These are phyloP conservation scores for Aristolochia californica DNA, from an alignment of 164 flowering plant species.

Conservation along the genomic window DNA sequence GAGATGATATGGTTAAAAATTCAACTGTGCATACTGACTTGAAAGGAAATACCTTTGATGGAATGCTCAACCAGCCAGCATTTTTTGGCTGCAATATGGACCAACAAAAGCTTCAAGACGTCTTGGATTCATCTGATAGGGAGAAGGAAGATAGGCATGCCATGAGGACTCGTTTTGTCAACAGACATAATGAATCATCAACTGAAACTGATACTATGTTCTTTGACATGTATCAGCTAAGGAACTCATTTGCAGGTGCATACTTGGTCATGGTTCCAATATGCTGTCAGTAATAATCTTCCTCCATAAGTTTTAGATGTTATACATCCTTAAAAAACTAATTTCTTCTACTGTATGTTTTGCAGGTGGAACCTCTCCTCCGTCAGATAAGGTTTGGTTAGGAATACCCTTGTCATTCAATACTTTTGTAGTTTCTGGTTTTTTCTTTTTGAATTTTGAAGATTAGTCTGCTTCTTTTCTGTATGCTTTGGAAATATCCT, in stretches of 20 bases:
- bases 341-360: constrained; percentile 11
- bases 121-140: constrained; percentile 24
- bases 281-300: too few relatives aligned
- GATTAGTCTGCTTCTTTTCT: not conserved
- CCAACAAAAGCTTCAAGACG: constrained; percentile 27
- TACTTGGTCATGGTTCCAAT: not conserved
- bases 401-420: not conserved
- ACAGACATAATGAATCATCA: constrained; percentile 41
- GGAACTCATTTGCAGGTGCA: constrained; percentile 32
- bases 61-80: constrained; percentile 19
- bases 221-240: constrained; percentile 23
- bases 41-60: constrained; percentile 22
- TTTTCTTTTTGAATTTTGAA: not conserved
- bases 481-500: too few relatives aligned
- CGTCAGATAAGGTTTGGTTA: constrained; percentile 34
- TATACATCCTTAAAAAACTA: not conserved
- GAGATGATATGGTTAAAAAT: constrained; percentile 21
- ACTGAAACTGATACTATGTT: constrained; percentile 59
- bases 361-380: constrained; percentile 35
- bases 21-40: constrained; percentile 19
- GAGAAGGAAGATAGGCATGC: constrained; percentile 22
- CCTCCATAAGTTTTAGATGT: not conserved
- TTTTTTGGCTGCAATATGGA: constrained; percentile 12
- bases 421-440: too few relatives aligned
- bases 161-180: constrained; percentile 9